These are phyloP conservation scores for Vanilla planifolia DNA, from an alignment of 106 monocot genomes.

Conservation along the genomic window DNA sequence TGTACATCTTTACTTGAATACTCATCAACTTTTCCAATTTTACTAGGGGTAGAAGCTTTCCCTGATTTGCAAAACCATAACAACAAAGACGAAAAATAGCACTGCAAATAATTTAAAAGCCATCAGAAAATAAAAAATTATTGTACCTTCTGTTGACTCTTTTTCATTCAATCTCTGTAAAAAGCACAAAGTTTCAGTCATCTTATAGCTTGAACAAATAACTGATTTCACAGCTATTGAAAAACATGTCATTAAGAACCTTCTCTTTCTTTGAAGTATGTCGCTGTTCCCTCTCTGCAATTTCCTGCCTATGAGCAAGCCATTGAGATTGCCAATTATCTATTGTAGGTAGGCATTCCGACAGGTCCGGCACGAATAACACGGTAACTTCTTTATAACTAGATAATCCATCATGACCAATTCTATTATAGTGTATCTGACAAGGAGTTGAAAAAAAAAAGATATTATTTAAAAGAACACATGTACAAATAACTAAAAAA, in stretches of 20 bases:
- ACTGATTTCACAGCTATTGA: neutral
- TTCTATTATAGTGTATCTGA: constrained; percentile 90
- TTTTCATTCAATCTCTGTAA: constrained; percentile 43
- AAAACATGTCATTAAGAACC: constrained; percentile 14
- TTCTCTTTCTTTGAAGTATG: constrained; percentile 40
- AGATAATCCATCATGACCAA: constrained; percentile 70
- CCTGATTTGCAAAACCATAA: constrained; percentile 13
- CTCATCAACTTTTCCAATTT: constrained; percentile 19
- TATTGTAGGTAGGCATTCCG: constrained; percentile 74
- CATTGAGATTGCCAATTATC: constrained; percentile 78
- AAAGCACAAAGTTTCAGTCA: neutral
- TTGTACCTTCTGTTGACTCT: constrained; percentile 39
- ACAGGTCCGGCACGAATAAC: constrained; percentile 75
- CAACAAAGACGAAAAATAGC: neutral
- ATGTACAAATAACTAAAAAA: too few species aligned
- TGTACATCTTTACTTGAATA: constrained; percentile 21
- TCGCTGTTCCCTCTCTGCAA: constrained; percentile 31
- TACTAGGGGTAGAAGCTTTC: constrained; percentile 11
- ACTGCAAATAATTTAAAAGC: neutral
- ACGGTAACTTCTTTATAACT: constrained; percentile 94
- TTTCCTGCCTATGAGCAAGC: constrained; percentile 40
- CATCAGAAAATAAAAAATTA: neutral
- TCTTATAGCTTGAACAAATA: neutral
- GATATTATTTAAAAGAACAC: too few species aligned
- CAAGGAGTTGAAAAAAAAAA: neutral